Base-by-base conservation (phyloP, 139 green algal genomes). In the Coelastrella sp. region DNA sequence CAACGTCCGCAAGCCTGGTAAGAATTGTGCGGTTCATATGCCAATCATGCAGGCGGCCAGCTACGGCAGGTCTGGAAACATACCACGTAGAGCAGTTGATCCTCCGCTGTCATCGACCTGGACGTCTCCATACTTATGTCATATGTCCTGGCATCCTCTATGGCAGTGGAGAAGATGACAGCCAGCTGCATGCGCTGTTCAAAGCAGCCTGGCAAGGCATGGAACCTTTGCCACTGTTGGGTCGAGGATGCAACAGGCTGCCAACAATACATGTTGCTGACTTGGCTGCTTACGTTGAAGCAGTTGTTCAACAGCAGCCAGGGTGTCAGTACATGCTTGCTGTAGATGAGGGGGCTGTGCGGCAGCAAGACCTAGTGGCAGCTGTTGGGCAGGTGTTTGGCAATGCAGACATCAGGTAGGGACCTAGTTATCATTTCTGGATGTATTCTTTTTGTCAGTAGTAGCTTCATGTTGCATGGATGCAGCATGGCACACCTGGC, bases 141-240 rank as follows among this genome's bases (percentile, higher is more conserved):
- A 80, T 94, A 15, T 93, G 88, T 76, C 91, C 91, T 25, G 91
- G 90, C 3, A 27, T 94, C 11, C 77, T 93, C 74, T 94, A 93
- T 38, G 91, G 91, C 23, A 8, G 27, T 17, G 88, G 89, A 8
- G 91, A 93, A 75, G 88, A 81, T n/a, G 88, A 91, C 64, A 27
- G 34, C 5, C 45, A 41, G 23, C 79, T 93, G 23, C 88, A 90
- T 40, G 40, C n/a, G 45, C 59, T 88, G 5, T 91, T 90, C 66
- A 88, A 82, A 71, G 45, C 74, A 11, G 74, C 81, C 8, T 88
- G 89, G 87, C 80, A 84, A 69, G 48, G 50, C 48, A 43, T 50
- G 32, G 11, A 35, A 34, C 51, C 76, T 21, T 41, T 91, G 2
- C 62, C 43, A 13, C 21, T 94, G 40, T 88, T 43, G n/a, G 91